These are phyloP conservation scores for Dichomitus squalens DNA, from an alignment of 1,284 basidiomycete genomes.

Conservation along the genomic window DNA sequence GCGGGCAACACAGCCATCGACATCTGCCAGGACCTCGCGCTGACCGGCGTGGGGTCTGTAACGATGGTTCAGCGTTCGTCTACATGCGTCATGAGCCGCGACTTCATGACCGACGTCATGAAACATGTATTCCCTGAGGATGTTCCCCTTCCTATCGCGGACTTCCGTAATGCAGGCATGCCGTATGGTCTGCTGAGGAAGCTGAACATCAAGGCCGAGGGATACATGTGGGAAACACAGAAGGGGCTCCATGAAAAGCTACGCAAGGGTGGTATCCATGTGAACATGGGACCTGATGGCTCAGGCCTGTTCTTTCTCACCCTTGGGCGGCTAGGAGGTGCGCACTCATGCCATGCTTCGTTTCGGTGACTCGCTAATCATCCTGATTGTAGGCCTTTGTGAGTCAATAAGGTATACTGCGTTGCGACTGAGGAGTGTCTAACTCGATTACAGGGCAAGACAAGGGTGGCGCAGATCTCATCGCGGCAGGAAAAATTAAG, in stretches of 20 bases:
- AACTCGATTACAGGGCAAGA: constrained; percentile 32
- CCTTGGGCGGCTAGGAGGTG: constrained; percentile 39
- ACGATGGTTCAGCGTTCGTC: constrained; percentile 37
- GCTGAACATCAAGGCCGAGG: constrained; percentile 26
- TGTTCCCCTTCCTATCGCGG: constrained; percentile 44
- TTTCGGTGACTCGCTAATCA: background rate
- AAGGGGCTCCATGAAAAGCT: constrained; percentile 58
- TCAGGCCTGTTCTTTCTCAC: constrained; percentile 49
- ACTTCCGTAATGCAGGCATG: constrained; percentile 44
- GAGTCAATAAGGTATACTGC: background rate
- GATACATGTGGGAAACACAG: constrained; percentile 32
- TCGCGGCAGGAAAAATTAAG: constrained; percentile 71
- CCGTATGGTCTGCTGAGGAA: constrained; percentile 42
- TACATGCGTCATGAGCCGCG: constrained; percentile 31
- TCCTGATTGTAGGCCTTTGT: constrained; percentile 19
- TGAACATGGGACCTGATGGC: constrained; percentile 57
- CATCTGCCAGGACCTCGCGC: constrained; percentile 46
- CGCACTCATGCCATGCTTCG: constrained; percentile 13
- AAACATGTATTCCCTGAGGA: constrained; percentile 41
- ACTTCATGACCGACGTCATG: constrained; percentile 29
- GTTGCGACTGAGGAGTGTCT: background rate
- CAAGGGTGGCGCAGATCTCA: constrained; percentile 46
- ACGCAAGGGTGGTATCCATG: constrained; percentile 56
- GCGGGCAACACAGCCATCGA: constrained; percentile 50
- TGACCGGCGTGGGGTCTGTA: constrained; percentile 37